A percentile compares a stretch with the other conserved stretches of the same genome.
Conservation (phyloP, 306 rosid species). For the Gynostemma pentaphyllum region DNA sequence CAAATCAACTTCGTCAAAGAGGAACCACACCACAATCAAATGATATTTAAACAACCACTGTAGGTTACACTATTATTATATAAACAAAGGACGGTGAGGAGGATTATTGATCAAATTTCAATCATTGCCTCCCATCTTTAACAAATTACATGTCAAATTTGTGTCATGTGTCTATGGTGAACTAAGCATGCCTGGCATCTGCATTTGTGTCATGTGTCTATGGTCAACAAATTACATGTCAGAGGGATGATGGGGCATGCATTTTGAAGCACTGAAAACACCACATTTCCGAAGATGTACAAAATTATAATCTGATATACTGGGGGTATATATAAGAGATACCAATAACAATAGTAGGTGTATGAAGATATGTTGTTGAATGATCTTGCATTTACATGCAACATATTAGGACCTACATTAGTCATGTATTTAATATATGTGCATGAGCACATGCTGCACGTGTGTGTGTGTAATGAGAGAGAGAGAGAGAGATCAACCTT, state of each 20-base stretch:
- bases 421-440: background rate
- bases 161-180: no score
- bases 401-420: background rate
- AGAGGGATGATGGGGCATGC: background rate
- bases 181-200: background rate
- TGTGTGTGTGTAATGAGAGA: background rate
- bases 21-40: background rate
- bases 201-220: no score
- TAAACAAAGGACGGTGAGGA: no score
- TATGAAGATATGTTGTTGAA: background rate
- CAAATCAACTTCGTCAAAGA: background rate
- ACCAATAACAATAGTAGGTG: background rate
- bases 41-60: background rate
- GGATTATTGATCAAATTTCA: no score
- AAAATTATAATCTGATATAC: background rate
- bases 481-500: slow-evolving; percentile 42
- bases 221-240: no score
- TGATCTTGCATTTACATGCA: background rate
- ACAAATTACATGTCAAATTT: no score
- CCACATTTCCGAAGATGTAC: background rate
- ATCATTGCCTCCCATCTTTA: no score
- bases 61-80: background rate
- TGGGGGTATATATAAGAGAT: background rate
- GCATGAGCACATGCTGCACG: background rate
- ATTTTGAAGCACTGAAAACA: background rate